Percentiles rank a stretch among this genome's conserved stretches.
Evolutionary conservation across 306 rosid genomes (phyloP).

Genomic region (Erythrophleum fordii): DNA sequence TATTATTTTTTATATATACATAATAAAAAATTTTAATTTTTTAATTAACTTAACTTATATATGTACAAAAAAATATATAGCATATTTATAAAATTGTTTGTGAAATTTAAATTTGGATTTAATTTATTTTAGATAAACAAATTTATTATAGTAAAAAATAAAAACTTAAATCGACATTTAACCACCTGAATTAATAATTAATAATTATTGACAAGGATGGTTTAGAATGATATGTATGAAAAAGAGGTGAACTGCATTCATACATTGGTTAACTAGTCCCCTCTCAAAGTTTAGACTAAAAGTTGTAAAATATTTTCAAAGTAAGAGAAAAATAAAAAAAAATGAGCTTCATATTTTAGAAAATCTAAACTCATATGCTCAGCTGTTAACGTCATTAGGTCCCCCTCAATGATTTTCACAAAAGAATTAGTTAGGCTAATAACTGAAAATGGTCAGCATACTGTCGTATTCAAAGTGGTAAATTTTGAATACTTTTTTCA

Average conservation of each 20-base stretch:
- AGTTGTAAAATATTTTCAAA: background rate
- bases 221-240: background rate
- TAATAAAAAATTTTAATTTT: too few species aligned
- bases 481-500: background rate
- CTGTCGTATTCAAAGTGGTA: background rate
- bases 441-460: background rate
- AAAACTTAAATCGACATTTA: background rate
- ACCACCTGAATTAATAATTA: background rate
- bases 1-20: too few species aligned
- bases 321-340: background rate
- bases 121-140: background rate
- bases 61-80: background rate
- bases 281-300: too few species aligned
- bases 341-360: background rate
- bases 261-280: background rate
- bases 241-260: background rate
- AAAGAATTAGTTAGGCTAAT: background rate
- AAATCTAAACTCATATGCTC: background rate
- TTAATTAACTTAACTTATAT: too few species aligned
- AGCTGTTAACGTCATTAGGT: background rate
- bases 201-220: background rate
- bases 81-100: too few species aligned
- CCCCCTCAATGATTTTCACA: background rate
- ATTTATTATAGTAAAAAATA: background rate
- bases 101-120: background rate